phyloP scores from a whole-genome alignment of 2,329 filamentous ascomycete genomes.

The Claviceps sp. region DNA sequence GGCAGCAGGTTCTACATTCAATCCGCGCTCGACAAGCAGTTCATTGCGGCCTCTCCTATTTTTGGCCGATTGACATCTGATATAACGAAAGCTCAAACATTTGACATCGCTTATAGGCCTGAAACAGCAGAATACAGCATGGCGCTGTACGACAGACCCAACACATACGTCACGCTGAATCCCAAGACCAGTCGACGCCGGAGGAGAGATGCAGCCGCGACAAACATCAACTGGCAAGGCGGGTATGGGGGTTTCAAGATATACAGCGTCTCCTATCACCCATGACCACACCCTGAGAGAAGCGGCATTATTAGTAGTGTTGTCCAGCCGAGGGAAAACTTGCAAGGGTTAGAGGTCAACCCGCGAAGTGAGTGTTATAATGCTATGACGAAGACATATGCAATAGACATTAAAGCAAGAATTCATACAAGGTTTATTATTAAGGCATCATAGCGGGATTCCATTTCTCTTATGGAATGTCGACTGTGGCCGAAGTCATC shows the following conservation, averaged over 20 bases:
- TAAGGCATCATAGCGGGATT: too few species aligned
- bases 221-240: not conserved
- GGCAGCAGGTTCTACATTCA: conserved; percentile 11
- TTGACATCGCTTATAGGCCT: conserved; percentile 4
- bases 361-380: too few species aligned
- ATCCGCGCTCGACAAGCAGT: conserved; percentile 15
- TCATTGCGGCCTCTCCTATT: conserved; percentile 28
- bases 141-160: not conserved
- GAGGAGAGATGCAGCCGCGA: not conserved
- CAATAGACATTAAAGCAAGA: too few species aligned
- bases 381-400: too few species aligned
- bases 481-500: too few species aligned
- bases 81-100: conserved; percentile 4
- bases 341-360: not conserved
- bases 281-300: not conserved
- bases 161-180: not conserved
- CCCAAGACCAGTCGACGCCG: not conserved
- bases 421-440: too few species aligned
- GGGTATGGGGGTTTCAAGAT: conserved; percentile 1
- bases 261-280: conserved; percentile 6
- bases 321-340: not conserved
- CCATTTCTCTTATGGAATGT: too few species aligned
- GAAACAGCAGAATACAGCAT: conserved; percentile 4
- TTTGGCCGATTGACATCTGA: conserved; percentile 7
- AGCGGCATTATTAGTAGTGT: not conserved